phyloP scores from a whole-genome alignment of 1,284 basidiomycete species.

The Lentinus polychrous region DNA sequence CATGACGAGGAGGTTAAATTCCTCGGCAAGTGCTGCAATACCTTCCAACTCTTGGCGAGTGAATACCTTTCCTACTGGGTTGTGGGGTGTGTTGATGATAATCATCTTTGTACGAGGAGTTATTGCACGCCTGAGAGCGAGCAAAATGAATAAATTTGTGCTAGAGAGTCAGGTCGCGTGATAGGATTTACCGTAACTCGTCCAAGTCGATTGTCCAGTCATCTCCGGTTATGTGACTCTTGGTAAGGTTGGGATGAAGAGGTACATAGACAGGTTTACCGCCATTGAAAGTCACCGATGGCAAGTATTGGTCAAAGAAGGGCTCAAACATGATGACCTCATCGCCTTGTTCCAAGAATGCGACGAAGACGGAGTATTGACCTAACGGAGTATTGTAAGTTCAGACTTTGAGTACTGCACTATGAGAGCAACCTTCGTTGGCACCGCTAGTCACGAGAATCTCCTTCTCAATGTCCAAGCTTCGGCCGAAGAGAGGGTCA shows the following conservation, averaged over 20 bases:
- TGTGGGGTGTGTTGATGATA: conserved; percentile 93
- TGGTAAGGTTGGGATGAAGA: conserved; percentile 73
- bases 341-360: conserved; percentile 85
- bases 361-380: conserved; percentile 85
- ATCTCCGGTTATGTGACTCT: conserved; percentile 55
- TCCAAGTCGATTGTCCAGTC: conserved; percentile 87
- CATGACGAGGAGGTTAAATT: conserved; percentile 91
- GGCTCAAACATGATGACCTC: conserved; percentile 99
- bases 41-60: conserved; percentile 74
- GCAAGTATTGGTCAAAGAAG: conserved; percentile 96
- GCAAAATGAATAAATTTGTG: conserved; percentile 1
- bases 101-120: conserved; percentile 88
- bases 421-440: conserved; percentile 68
- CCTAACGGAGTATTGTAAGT: conserved; percentile 37
- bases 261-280: conserved; percentile 94
- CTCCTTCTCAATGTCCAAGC: conserved; percentile 81
- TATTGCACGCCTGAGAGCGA: conserved; percentile 56
- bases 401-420: not conserved
- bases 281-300: conserved; percentile 88
- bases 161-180: not conserved
- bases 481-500: conserved; percentile 61
- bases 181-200: conserved; percentile 61
- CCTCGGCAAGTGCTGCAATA: conserved; percentile 83
- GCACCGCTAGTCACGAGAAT: conserved; percentile 94
- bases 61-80: conserved; percentile 95